Evolutionary conservation across 768 basidiomycete species (phyloP), one percentile per base, ranked within the genome.

Genomic region (Tephrocybe sp.): DNA sequence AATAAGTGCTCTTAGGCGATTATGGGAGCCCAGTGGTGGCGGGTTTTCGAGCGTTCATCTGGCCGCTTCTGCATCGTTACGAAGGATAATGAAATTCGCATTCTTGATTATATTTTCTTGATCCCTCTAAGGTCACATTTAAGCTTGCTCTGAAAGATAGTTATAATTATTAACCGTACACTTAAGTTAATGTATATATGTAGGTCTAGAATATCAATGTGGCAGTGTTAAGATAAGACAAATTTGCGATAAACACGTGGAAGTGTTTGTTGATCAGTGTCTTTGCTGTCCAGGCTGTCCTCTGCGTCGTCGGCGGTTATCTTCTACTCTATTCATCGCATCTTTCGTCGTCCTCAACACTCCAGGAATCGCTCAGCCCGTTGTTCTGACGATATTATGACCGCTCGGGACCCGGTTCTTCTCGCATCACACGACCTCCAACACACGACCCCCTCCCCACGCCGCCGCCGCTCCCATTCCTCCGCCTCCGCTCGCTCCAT

Each of bases 401-500:
- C 58, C n/a, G 34, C 58, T n/a, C 58, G 52, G 50, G 57, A 60
- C 38, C 39, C 56, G 28, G 47, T 49, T 24, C 39, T 52, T 40
- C 32, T 55, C 35, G 25, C 36, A 32, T 45, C 52, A 48, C 61
- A 54, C 55, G 57, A 59, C 56, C 31, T 54, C 38, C 50, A 49
- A 15, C 51, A 51, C 31, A 38, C 54, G 21, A 34, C 56, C 28
- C 34, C 52, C 21, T 11, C 45, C 28, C 43, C 58, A 13, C 54
- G 47, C 36, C 59, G 56, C 19, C 61, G 49, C 28, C 60, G 57
- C 18, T 53, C 60, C 0, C 57, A 40, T 21, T 57, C 61, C 42
- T 49, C 54, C 15, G 46, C 52, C 34, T 60, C 59, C 21, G 21
- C 54, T n/a, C 47, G 56, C 30, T 57, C 61, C 11, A 39, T 53